These are phyloP conservation scores for Colletotrichum theobromicola DNA, from an alignment of 2,329 filamentous ascomycete genomes.

Conservation along the genomic window DNA sequence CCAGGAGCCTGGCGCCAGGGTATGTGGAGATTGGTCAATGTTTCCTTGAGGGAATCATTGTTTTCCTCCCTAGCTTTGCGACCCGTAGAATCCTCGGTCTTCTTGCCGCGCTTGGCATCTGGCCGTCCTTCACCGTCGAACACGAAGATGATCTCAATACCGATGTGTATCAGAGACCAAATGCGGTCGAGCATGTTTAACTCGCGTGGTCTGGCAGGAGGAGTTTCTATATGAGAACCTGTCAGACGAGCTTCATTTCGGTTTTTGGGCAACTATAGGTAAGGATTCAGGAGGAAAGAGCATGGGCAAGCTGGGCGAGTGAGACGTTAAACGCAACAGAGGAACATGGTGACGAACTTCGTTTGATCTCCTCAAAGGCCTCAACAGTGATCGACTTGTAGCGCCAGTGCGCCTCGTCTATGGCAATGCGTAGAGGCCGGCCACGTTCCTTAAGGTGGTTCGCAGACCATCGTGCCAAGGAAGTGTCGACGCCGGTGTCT, in stretches of 20 bases:
- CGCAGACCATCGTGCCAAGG: neutral
- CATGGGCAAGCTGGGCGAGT: neutral
- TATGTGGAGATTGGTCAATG: slow-evolving; percentile 42
- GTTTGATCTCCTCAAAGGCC: neutral
- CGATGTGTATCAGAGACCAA: slow-evolving; percentile 46
- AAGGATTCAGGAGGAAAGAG: accelerated
- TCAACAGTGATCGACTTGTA: neutral
- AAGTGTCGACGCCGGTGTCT: neutral
- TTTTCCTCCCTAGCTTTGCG: neutral
- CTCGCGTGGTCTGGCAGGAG: neutral
- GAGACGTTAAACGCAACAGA: neutral
- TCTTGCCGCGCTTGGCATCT: neutral
- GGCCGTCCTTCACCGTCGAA: slow-evolving; percentile 55
- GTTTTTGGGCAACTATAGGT: neutral
- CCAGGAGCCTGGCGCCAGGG: slow-evolving; percentile 48
- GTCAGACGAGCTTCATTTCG: neutral
- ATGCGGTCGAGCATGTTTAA: neutral
- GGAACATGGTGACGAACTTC: neutral
- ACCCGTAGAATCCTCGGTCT: neutral
- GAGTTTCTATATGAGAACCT: neutral
- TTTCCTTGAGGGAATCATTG: slow-evolving; percentile 31
- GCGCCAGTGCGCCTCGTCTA: neutral
- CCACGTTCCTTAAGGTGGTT: neutral
- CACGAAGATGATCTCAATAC: slow-evolving; percentile 58
- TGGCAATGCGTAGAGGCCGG: neutral